Evolutionary conservation across 2,329 filamentous ascomycete species (phyloP).

Genomic region (Venturia aucupariae): DNA sequence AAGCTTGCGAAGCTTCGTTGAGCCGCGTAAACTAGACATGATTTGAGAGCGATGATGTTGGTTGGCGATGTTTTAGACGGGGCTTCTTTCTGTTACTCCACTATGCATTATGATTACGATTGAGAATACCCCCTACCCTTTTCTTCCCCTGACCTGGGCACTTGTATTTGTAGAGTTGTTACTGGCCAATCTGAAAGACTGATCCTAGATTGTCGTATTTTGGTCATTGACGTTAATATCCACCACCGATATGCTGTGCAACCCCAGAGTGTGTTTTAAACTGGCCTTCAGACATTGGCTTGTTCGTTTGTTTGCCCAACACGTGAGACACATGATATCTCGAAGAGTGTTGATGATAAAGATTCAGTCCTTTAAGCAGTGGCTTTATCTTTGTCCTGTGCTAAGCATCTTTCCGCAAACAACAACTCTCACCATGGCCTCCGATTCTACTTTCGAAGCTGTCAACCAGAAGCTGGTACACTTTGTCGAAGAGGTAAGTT

Average conservation of each 20-base stretch:
- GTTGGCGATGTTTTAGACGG: background rate
- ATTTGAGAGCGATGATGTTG: background rate
- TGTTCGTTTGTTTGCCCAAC: background rate
- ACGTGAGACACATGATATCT: background rate
- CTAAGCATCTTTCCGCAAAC: background rate
- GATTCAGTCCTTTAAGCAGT: background rate
- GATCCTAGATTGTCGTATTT: no score
- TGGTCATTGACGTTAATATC: no score
- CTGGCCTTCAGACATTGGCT: background rate
- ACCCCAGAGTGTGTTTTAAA: no score
- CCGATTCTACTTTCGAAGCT: background rate
- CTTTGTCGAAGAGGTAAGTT: background rate
- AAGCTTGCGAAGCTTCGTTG: slow-evolving; percentile 27
- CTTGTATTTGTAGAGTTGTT: no score
- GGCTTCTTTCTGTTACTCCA: background rate
- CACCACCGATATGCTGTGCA: no score
- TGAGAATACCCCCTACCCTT: background rate
- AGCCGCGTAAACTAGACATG: background rate
- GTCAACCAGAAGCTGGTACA: background rate
- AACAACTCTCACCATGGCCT: background rate
- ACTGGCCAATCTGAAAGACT: no score
- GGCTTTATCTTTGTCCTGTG: background rate
- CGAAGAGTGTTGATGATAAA: background rate
- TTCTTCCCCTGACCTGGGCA: background rate
- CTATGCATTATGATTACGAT: background rate